Conservation (phyloP, 306 rosid genomes). For the Ormosia semicastrata region DNA sequence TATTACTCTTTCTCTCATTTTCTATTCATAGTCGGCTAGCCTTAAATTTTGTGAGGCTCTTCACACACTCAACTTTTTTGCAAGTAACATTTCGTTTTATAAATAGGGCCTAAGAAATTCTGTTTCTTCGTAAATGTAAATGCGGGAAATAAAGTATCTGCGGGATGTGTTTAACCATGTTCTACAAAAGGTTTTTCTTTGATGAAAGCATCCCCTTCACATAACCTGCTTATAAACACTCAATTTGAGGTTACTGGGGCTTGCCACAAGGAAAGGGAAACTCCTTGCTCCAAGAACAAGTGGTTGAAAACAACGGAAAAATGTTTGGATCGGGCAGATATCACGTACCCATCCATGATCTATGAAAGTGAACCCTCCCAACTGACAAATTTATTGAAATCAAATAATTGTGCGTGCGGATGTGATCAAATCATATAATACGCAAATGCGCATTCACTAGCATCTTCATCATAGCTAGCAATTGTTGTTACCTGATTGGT, state of each 20-base stretch:
- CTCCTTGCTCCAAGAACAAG: not conserved
- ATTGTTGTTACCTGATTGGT: not conserved
- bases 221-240: not conserved
- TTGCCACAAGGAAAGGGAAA: not conserved
- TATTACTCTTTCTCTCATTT: no score
- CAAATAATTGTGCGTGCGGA: conserved; percentile 23
- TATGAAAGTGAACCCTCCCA: not conserved
- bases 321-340: not conserved
- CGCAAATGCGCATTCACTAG: conserved; percentile 10
- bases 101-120: no score
- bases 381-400: conserved; percentile 28
- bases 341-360: not conserved
- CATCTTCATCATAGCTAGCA: not conserved
- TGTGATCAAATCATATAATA: conserved; percentile 10
- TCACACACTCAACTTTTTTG: no score
- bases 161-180: not conserved
- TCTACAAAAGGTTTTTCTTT: no score
- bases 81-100: no score
- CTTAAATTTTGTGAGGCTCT: no score
- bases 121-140: no score
- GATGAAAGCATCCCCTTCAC: not conserved
- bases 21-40: no score
- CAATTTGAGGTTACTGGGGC: not conserved
- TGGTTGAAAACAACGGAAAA: not conserved
- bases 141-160: no score